These are phyloP conservation scores for Tothia fuscella DNA, from an alignment of 2,329 filamentous ascomycete species.

Conservation along the genomic window DNA sequence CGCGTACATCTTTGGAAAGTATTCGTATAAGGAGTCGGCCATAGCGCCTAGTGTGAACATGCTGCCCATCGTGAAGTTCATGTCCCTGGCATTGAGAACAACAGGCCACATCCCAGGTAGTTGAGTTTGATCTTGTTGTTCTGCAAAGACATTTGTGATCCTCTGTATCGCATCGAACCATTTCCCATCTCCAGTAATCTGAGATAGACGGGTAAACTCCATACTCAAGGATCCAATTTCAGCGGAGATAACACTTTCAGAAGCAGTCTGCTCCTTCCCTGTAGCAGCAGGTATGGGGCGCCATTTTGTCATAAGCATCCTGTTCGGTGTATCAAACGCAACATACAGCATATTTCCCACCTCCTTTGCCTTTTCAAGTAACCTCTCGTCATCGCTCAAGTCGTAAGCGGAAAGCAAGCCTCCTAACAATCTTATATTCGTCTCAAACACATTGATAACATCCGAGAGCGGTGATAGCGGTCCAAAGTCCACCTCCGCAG, in stretches of 20 bases:
- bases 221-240: constrained; percentile 28
- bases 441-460: constrained; percentile 28
- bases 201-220: constrained; percentile 28
- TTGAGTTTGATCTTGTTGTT: constrained; percentile 23
- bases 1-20: constrained; percentile 37
- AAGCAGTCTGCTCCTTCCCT: constrained; percentile 19
- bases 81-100: constrained; percentile 19
- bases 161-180: constrained; percentile 28
- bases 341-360: constrained; percentile 32
- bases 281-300: constrained; percentile 17
- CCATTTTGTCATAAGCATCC: constrained; percentile 29
- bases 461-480: no score
- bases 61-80: constrained; percentile 14
- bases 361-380: constrained; percentile 28
- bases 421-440: constrained; percentile 28
- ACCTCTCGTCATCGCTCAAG: constrained; percentile 20
- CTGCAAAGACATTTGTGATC: constrained; percentile 23
- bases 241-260: constrained; percentile 21
- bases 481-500: constrained; percentile 44
- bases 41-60: constrained; percentile 43
- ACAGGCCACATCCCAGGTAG: constrained; percentile 27
- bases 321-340: constrained; percentile 33
- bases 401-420: constrained; percentile 28
- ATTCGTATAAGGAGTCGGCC: constrained; percentile 47
- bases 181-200: constrained; percentile 24